Percentiles rank a stretch among this genome's conserved stretches.
Evolutionary conservation across 805 yeast genomes (phyloP).

Genomic region (Pichia exigua): DNA sequence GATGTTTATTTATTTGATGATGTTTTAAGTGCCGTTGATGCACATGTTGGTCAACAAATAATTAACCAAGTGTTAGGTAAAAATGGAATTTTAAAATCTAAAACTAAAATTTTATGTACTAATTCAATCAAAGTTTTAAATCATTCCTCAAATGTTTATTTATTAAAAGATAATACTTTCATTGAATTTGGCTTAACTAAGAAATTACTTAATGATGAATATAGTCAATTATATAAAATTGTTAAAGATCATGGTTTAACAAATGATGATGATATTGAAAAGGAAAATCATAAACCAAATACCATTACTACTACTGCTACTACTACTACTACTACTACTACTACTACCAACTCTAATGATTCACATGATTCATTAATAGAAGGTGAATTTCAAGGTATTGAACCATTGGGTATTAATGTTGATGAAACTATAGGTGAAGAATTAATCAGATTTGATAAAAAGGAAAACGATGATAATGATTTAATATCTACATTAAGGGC

Average conservation of each 20-base stretch:
- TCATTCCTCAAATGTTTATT: constrained; percentile 52
- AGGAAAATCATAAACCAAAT: neutral
- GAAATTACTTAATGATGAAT: constrained; percentile 23
- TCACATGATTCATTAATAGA: constrained; percentile 4
- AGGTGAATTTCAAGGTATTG: constrained; percentile 12
- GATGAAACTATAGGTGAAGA: constrained; percentile 16
- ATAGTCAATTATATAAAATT: constrained; percentile 26
- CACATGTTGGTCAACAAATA: constrained; percentile 85
- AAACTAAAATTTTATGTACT: constrained; percentile 50
- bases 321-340: too few relatives aligned
- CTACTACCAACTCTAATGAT: too few relatives aligned
- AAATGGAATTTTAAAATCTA: constrained; percentile 41
- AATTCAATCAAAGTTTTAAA: constrained; percentile 48
- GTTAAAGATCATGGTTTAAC: constrained; percentile 33
- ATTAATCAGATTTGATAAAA: constrained; percentile 9
- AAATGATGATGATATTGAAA: neutral
- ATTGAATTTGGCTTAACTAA: constrained; percentile 49
- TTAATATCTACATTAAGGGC: constrained; percentile 36
- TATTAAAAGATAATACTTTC: constrained; percentile 47
- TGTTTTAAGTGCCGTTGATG: constrained; percentile 93
- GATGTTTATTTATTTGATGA: constrained; percentile 88
- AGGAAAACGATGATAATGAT: constrained; percentile 9
- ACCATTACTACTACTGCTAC: too few relatives aligned
- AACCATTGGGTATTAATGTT: constrained; percentile 9
- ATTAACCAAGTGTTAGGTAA: constrained; percentile 46